A percentile compares a stretch with the other conserved stretches of the same genome.
Conservation (phyloP, 2,329 filamentous ascomycete genomes). For the Aureobasidium sp. region DNA sequence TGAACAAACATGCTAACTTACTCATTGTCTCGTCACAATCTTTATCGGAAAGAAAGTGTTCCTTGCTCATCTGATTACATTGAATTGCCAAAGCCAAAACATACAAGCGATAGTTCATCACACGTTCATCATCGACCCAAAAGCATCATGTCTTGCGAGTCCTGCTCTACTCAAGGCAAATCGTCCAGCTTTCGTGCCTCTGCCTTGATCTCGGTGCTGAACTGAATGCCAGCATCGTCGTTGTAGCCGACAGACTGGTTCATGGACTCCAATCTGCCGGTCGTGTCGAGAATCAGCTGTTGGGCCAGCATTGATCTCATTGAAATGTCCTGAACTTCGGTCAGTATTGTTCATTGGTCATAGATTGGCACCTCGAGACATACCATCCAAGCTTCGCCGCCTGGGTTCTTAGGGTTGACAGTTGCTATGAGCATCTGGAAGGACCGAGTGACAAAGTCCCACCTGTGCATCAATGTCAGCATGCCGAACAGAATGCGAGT, state of each 20-base stretch:
- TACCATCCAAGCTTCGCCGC: constrained; percentile 5
- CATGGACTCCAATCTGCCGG: constrained; percentile 6
- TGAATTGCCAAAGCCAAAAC: not conserved
- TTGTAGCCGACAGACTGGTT: constrained; percentile 9
- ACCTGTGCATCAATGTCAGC: constrained; percentile 21
- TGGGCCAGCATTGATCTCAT: constrained; percentile 5
- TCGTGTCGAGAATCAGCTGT: constrained; percentile 9
- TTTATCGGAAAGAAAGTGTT: not conserved
- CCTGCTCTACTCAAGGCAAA: not conserved
- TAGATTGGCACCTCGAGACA: not conserved
- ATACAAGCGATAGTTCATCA: not conserved
- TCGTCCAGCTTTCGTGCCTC: constrained; percentile 5
- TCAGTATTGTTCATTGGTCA: not conserved
- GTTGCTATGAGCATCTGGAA: constrained; percentile 1
- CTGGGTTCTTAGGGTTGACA: not conserved
- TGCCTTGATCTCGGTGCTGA: not conserved
- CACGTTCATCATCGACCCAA: not conserved
- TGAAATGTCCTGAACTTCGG: not conserved
- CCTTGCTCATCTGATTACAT: too few relatives aligned
- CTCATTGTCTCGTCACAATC: not conserved
- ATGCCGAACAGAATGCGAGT: not conserved
- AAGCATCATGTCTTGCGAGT: not conserved
- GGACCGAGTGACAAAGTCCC: constrained; percentile 29
- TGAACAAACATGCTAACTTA: not conserved
- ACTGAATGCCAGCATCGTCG: constrained; percentile 1